Evolutionary conservation across 805 yeast species (phyloP), one percentile per base, ranked within the genome.

Genomic region (Nakazawaea wickerhamii): DNA sequence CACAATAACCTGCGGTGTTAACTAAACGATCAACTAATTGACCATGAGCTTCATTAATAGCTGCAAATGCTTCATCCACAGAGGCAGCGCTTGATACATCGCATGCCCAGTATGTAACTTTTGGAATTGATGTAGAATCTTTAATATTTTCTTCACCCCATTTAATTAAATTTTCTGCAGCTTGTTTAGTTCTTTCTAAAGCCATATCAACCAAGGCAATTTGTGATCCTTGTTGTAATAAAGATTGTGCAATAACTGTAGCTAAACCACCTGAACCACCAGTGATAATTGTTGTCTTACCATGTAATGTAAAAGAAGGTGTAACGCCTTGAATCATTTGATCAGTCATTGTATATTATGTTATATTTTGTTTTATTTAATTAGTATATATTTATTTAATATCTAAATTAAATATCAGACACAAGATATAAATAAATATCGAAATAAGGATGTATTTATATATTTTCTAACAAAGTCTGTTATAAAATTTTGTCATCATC

Each of bases 231-330:
- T 84, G 85, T 4, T 85, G 84, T 10, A 84, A 60, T 28, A 84
- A 63, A 14, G 86, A 85, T 54, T 80, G 75, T 44, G 83, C 68
- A 41, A 83, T 56, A 13, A 82, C 79, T 28, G 79, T 65, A 1
- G 86, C 81, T 51, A 84, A 66, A 14, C 90, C 91, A 37, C 93
- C 93, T 27, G 88, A 81, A 7, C 90, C 93, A 36, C 93, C 93
- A 28, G 93, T 84, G 49, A 84, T 66, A 35, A 84, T 70, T 32
- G 88, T 87, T 43, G 82, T 67, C 56, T 80, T 77, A 46, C 83
- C 84, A 55, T 80, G 87, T 48, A 81, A 68, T 65, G 85, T 73
- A 61, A 80, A 81, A 44, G 60, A 67, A 48, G 88, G 89, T 22
- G 81, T 71, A 35, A 73, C 64, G 64, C 71, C 71, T 26, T 65